Evolutionary conservation across 2,329 filamentous ascomycete genomes (phyloP).

Genomic region (Coniochaeta sp.): DNA sequence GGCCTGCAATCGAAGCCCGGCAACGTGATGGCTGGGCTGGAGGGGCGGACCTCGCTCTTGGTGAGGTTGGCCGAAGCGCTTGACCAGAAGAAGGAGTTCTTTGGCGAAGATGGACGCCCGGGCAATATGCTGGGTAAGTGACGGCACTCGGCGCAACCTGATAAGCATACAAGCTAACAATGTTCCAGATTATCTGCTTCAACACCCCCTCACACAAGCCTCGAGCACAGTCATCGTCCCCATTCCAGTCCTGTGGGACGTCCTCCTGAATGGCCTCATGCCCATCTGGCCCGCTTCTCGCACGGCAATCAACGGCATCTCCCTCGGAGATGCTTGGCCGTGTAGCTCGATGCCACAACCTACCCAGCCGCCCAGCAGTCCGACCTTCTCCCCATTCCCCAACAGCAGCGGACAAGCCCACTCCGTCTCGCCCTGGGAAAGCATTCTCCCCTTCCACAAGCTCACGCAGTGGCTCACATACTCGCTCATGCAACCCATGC

Average conservation of each 20-base stretch:
- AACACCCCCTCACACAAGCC: slow-evolving; percentile 82
- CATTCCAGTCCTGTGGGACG: slow-evolving; percentile 81
- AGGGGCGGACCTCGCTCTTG: slow-evolving; percentile 76
- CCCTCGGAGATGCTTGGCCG: slow-evolving; percentile 91
- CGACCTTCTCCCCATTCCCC: slow-evolving; percentile 43
- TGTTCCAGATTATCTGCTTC: slow-evolving; percentile 74
- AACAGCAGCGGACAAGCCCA: slow-evolving; percentile 21
- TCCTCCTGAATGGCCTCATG: slow-evolving; percentile 79
- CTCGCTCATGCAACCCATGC: slow-evolving; percentile 61
- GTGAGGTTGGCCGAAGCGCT: slow-evolving; percentile 70
- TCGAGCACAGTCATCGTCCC: slow-evolving; percentile 83
- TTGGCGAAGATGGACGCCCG: slow-evolving; percentile 75
- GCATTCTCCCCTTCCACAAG: slow-evolving; percentile 58
- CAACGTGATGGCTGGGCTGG: slow-evolving; percentile 77
- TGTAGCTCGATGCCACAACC: slow-evolving; percentile 70
- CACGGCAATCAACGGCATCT: slow-evolving; percentile 77
- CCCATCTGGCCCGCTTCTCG: slow-evolving; percentile 85
- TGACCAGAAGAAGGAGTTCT: slow-evolving; percentile 68
- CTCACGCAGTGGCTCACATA: slow-evolving; percentile 70
- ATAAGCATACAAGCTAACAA: slow-evolving; percentile 13
- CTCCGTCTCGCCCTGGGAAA: slow-evolving; percentile 62
- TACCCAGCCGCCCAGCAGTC: slow-evolving; percentile 33
- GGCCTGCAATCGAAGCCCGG: slow-evolving; percentile 77
- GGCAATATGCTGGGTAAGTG: slow-evolving; percentile 85
- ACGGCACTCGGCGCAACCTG: slow-evolving; percentile 4